Evolutionary conservation across 306 rosid genomes (phyloP), one percentile per base, ranked within the genome.

Genomic region (Vachellia collinsii): DNA sequence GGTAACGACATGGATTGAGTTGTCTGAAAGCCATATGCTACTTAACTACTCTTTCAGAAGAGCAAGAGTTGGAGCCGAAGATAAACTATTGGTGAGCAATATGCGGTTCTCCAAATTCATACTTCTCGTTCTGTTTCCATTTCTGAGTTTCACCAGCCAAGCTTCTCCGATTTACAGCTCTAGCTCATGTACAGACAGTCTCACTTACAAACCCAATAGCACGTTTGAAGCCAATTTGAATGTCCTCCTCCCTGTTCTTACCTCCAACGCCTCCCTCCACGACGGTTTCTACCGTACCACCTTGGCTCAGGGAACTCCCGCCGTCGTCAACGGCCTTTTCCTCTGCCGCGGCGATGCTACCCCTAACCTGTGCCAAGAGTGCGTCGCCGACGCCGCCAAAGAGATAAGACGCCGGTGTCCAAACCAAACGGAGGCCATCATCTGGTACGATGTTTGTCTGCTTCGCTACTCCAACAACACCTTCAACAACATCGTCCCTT

Each of bases 341-440:
- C 91, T 90, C 79, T 90, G 93, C 80, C 89, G 92, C 41, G 90
- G 88, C 0, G 94, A 92, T 68, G 36, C 73, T 66, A 22, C 67
- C 61, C 25, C 83, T 7, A 14, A 80, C 8, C 6, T 61, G 7
- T 92, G 93, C 8, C 81, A 66, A 11, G 54, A 53, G 17, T 92
- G 93, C 12, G 91, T 90, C 42, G 1, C 74, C 69, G 68, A 75
- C 50, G 89, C 94, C 0, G 68, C 85, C 8, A 1, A n/a, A 1
- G 39, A 69, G 64, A 80, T 84, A 1, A 53, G 6, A 1, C 11
- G 46, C 4, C 69, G 0, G 11, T 89, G 96, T 42, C 84, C 87
- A 8, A 79, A 76, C 53, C 70, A 80, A 38, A 89, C 86, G n/a
- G 86, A 85, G 62, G 77, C 89, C 1, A 69, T 84, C 3, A 81